A percentile compares a stretch with the other conserved stretches of the same genome.
Conservation (phyloP, 805 yeast genomes). For the Cyberlindnera mrakii region DNA sequence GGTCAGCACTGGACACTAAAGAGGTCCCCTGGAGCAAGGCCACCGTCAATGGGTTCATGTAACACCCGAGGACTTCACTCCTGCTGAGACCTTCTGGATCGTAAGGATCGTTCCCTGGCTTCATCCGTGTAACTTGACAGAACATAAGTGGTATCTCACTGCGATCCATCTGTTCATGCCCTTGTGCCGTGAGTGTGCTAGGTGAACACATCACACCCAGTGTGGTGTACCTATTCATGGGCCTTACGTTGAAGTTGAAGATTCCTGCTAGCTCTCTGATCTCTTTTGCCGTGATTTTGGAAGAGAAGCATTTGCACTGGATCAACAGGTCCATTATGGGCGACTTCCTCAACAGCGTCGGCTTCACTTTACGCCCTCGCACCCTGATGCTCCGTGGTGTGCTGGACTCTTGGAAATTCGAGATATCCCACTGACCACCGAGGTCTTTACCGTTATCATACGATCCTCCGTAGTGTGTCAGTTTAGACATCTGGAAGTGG, state of each 20-base stretch:
- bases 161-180: slow-evolving; percentile 14
- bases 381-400: slow-evolving; percentile 1
- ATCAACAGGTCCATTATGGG: slow-evolving; percentile 15
- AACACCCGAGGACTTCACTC: slow-evolving; percentile 7
- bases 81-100: slow-evolving; percentile 4
- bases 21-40: slow-evolving; percentile 13
- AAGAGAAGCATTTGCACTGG: slow-evolving; percentile 20
- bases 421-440: slow-evolving; percentile 17
- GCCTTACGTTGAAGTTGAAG: slow-evolving; percentile 14
- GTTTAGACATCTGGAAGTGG: slow-evolving; percentile 1
- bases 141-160: slow-evolving; percentile 19
- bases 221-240: slow-evolving; percentile 9
- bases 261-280: slow-evolving; percentile 22
- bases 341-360: slow-evolving; percentile 3
- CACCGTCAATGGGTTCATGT: slow-evolving; percentile 13
- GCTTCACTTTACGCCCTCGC: slow-evolving; percentile 9
- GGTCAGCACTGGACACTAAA: neutral
- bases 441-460: slow-evolving; percentile 23
- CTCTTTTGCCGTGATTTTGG: slow-evolving; percentile 22
- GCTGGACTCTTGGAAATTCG: neutral
- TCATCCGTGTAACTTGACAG: slow-evolving; percentile 14
- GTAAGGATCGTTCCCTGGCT: slow-evolving; percentile 8
- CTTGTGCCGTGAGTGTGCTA: slow-evolving; percentile 16
- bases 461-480: slow-evolving; percentile 20
- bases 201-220: slow-evolving; percentile 21